Evolutionary conservation across 1,139 yeast species (phyloP).

Genomic region (Schizosaccharomyces versatilis): DNA sequence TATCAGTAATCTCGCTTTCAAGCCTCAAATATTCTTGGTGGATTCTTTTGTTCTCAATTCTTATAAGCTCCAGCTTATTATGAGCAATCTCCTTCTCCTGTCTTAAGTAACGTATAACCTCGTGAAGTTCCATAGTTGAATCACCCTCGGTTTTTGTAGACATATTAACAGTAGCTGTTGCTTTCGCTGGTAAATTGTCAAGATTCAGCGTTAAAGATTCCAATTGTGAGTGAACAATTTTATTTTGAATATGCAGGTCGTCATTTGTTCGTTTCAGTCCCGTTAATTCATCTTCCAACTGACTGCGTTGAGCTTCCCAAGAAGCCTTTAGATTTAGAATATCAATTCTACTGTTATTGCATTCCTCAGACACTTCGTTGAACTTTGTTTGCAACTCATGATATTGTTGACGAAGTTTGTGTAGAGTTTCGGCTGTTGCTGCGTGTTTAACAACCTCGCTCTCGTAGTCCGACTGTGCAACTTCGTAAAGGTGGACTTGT

Average conservation of each 20-base stretch:
- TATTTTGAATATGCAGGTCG: constrained; percentile 45
- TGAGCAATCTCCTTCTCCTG: constrained; percentile 59
- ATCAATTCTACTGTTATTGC: constrained; percentile 19
- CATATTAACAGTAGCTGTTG: neutral
- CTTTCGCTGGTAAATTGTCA: constrained; percentile 8
- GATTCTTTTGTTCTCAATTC: constrained; percentile 29
- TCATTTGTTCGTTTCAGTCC: constrained; percentile 26
- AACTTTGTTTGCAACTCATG: constrained; percentile 23
- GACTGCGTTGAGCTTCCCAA: constrained; percentile 25
- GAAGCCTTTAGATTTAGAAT: constrained; percentile 22
- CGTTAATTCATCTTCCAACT: constrained; percentile 34
- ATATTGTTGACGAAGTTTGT: constrained; percentile 26
- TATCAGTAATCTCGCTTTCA: constrained; percentile 18
- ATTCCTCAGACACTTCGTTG: constrained; percentile 20
- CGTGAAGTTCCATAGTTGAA: constrained; percentile 25
- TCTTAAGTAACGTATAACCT: constrained; percentile 41
- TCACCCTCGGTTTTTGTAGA: neutral
- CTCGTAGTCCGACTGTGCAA: constrained; percentile 36
- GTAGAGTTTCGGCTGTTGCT: constrained; percentile 28
- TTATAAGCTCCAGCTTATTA: constrained; percentile 30
- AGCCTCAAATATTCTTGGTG: constrained; percentile 21
- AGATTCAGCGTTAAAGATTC: constrained; percentile 23
- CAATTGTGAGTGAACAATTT: constrained; percentile 44
- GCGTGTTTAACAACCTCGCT: constrained; percentile 37
- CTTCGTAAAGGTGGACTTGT: constrained; percentile 30